phyloP scores from a whole-genome alignment of 1,284 basidiomycete species.

The Mycosarcoma maydis region DNA sequence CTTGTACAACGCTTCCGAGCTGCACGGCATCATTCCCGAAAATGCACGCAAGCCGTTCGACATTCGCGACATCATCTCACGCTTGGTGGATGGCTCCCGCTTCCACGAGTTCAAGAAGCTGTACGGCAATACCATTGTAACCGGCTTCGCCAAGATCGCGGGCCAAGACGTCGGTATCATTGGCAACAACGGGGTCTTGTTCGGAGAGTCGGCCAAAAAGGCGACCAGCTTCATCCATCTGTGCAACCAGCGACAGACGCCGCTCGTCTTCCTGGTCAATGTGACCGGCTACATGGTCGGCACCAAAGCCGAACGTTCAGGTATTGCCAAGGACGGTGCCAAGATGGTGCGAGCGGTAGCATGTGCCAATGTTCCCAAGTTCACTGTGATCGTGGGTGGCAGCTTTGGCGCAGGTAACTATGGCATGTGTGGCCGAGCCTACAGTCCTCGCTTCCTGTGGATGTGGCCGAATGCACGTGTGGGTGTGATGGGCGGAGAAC shows the following conservation, averaged over 20 bases:
- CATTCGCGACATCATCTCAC: conserved; percentile 90
- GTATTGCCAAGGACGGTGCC: conserved; percentile 95
- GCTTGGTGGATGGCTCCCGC: conserved; percentile 87
- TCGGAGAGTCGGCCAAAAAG: conserved; percentile 91
- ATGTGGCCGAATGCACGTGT: conserved; percentile 98
- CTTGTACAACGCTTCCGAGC: conserved; percentile 80
- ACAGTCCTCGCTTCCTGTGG: conserved; percentile 92
- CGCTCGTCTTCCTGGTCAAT: conserved; percentile 91
- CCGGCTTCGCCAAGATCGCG: conserved; percentile 72
- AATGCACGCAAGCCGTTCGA: conserved; percentile 88
- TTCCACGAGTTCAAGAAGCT: conserved; percentile 96
- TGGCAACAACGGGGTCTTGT: conserved; percentile 92
- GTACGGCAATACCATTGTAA: conserved; percentile 88
- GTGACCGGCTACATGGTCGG: conserved; percentile 93
- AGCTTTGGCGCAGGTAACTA: conserved; percentile 96
- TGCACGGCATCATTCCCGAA: conserved; percentile 90
- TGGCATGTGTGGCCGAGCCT: conserved; percentile 70
- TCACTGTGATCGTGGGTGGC: conserved; percentile 92
- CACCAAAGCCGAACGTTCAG: conserved; percentile 89
- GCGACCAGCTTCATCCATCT: conserved; percentile 94
- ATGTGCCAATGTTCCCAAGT: conserved; percentile 90
- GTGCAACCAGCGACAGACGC: conserved; percentile 88
- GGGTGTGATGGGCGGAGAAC: conserved; percentile 94
- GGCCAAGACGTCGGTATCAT: conserved; percentile 72
- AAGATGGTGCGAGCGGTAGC: conserved; percentile 98